phyloP scores from a whole-genome alignment of 1,139 yeast genomes.

The Protomyces gravidus region DNA sequence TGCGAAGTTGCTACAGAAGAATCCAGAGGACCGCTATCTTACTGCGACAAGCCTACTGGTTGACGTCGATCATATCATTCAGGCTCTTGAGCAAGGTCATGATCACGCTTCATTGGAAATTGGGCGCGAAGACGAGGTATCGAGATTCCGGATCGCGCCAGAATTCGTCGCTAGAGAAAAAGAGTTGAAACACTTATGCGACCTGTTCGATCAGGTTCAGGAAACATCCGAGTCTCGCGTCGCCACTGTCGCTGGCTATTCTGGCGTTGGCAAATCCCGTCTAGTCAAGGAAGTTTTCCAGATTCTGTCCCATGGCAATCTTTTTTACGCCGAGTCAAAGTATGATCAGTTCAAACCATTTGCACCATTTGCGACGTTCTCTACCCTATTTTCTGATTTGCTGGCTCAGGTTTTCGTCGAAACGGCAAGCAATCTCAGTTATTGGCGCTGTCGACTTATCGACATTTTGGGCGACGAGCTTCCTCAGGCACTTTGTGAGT shows the following conservation, averaged over 20 bases:
- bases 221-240: conserved; percentile 9
- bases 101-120: background rate
- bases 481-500: conserved; percentile 10
- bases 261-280: conserved; percentile 27
- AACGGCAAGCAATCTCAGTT: background rate
- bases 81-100: conserved; percentile 1
- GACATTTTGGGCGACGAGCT: conserved; percentile 8
- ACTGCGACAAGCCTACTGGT: conserved; percentile 12
- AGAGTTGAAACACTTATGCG: conserved; percentile 6
- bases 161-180: conserved; percentile 18
- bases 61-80: conserved; percentile 21
- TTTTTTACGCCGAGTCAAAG: conserved; percentile 17
- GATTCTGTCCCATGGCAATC: conserved; percentile 2
- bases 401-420: conserved; percentile 19
- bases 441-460: background rate
- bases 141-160: conserved; percentile 10
- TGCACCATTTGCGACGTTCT: conserved; percentile 19
- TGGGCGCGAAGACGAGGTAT: conserved; percentile 22
- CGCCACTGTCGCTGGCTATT: conserved; percentile 21
- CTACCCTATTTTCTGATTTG: conserved; percentile 4
- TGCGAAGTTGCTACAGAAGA: conserved; percentile 16
- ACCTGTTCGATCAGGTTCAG: conserved; percentile 1
- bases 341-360: conserved; percentile 24
- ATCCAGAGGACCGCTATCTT: conserved; percentile 24
- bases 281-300: conserved; percentile 12